Evolutionary conservation across 2,329 filamentous ascomycete species (phyloP), one percentile per base, ranked within the genome.

Genomic region (Trichoderma sp.): DNA sequence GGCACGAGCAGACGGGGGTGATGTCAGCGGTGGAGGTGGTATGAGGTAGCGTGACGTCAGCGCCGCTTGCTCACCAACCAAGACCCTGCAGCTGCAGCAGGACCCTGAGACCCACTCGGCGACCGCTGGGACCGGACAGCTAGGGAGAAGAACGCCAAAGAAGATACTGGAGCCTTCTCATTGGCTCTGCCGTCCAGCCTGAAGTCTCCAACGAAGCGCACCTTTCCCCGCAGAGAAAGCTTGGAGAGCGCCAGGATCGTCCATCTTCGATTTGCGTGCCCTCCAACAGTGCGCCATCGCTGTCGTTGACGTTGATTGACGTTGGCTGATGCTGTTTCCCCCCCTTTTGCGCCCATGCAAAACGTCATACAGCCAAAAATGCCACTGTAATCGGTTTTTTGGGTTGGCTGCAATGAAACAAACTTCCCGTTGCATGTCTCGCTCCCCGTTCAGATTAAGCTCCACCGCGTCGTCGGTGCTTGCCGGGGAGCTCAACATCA

Each of bases 401-500:
- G 30, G 5, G 30, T 26, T 36, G 30, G 20, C 23, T 66, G 63
- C 47, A 26, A 63, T 26, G 63, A 39, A 53, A 43, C 39, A 43
- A 20, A 68, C 11, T 23, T 65, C 26, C 26, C 17, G 62, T 26
- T 34, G 62, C 28, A 53, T 30, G 11, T 26, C 47, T 32, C 53
- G 39, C 15, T 15, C 23, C 70, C 57, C 57, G 17, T 20, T 34
- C 26, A 53, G n/a, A 53, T 75, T 72, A 77, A 13, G 68, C 65
- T 39, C 75, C 76, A 63, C 75, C 76, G 12, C 80, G 78, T 23
- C 81, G 78, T n/a, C 79, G 78, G 57, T 86, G 84, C 80, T 88
- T 88, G 76, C 93, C 92, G n/a, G 92, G 91, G 76, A 93, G 91
- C 74, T 95, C 92, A 70, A 95, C 88, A 73, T 97, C 93, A 0